These are phyloP conservation scores for Blastobotrys ciferrii DNA, from an alignment of 1,139 yeast genomes.

Conservation along the genomic window DNA sequence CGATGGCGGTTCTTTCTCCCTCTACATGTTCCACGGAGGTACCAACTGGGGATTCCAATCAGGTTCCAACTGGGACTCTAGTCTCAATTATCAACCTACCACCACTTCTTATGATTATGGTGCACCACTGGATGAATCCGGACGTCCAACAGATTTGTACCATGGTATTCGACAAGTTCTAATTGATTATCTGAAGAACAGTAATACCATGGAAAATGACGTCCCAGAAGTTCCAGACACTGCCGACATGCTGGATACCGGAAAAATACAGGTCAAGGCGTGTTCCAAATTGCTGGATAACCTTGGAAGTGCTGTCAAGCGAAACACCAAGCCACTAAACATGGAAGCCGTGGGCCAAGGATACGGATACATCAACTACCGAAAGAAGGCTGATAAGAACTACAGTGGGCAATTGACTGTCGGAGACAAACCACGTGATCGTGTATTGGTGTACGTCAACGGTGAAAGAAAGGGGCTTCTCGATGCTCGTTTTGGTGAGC, in stretches of 20 bases:
- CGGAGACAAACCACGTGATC: slow-evolving; percentile 12
- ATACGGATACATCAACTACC: slow-evolving; percentile 8
- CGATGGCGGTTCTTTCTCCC: slow-evolving; percentile 5
- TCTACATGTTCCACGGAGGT: slow-evolving; percentile 14
- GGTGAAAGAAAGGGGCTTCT: slow-evolving; percentile 10
- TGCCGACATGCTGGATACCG: slow-evolving; percentile 1
- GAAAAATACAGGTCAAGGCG: slow-evolving; percentile 1
- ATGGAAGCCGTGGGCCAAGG: slow-evolving; percentile 11
- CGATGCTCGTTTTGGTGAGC: neutral
- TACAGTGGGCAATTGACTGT: slow-evolving; percentile 3
- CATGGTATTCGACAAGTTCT: slow-evolving; percentile 7
- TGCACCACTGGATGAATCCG: slow-evolving; percentile 14
- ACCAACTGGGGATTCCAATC: slow-evolving; percentile 13
- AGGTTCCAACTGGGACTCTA: slow-evolving; percentile 11
- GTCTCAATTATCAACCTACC: neutral
- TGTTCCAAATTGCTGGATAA: slow-evolving; percentile 5
- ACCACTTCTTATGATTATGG: slow-evolving; percentile 14
- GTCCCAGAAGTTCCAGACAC: slow-evolving; percentile 10
- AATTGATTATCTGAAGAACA: neutral
- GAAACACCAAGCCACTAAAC: slow-evolving; percentile 3
- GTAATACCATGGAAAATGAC: neutral
- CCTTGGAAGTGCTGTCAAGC: neutral
- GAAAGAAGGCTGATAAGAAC: neutral
- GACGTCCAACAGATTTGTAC: slow-evolving; percentile 10
- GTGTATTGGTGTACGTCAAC: slow-evolving; percentile 12